phyloP scores from a whole-genome alignment of 202 grass and related monocot genomes.

The Zoysia matrella region DNA sequence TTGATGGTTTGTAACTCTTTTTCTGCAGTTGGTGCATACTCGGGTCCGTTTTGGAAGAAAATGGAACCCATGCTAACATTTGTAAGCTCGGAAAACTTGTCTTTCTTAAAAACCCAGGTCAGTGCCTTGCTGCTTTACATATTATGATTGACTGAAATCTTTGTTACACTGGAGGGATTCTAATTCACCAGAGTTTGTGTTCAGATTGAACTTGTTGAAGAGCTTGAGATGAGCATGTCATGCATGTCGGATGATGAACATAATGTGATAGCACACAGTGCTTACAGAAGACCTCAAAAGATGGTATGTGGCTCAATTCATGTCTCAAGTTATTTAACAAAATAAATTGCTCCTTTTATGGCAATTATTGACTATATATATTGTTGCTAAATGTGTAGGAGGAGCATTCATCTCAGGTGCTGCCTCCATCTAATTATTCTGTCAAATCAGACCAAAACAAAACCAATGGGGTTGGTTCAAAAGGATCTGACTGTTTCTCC shows the following conservation, averaged over 20 bases:
- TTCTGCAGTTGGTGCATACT: conserved; percentile 67
- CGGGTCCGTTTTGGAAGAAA: conserved; percentile 83
- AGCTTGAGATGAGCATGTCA: conserved; percentile 71
- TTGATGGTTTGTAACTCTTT: conserved; percentile 35
- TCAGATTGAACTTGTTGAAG: conserved; percentile 78
- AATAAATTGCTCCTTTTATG: background rate
- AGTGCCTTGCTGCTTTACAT: conserved; percentile 40
- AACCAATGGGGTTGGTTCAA: conserved; percentile 42
- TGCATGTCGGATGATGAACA: conserved; percentile 51
- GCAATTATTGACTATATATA: conserved; percentile 1
- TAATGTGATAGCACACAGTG: conserved; percentile 43
- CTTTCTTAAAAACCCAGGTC: conserved; percentile 76
- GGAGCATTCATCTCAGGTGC: conserved; percentile 41
- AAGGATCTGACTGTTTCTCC: conserved; percentile 41
- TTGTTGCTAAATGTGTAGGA: conserved; percentile 40
- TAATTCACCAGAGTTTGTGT: conserved; percentile 30
- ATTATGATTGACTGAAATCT: conserved; percentile 13
- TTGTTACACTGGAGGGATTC: conserved; percentile 27
- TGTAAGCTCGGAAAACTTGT: conserved; percentile 56
- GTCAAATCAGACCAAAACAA: conserved; percentile 42
- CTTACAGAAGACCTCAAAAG: conserved; percentile 14
- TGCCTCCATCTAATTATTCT: conserved; percentile 54
- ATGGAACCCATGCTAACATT: conserved; percentile 81
- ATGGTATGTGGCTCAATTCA: conserved; percentile 22
- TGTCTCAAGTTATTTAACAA: background rate